Percentiles rank a stretch among this genome's conserved stretches.
phyloP scores from a whole-genome alignment of 2,329 filamentous ascomycete species.

The Nigrograna mackinnonii region DNA sequence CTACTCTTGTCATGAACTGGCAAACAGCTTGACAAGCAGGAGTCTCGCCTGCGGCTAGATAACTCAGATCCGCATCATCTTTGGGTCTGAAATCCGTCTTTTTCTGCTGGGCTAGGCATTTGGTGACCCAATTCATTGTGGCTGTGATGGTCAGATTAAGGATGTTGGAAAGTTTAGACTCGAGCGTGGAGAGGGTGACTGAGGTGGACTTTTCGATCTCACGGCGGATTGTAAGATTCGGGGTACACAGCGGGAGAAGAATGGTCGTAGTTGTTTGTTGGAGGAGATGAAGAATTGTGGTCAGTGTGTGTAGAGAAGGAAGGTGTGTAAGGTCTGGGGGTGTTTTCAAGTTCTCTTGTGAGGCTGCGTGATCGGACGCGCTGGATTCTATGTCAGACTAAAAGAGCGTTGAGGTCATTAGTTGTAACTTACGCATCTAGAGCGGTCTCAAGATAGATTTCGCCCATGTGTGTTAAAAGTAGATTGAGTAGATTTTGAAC shows the following conservation, averaged over 20 bases:
- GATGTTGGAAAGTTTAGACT: conserved; percentile 78
- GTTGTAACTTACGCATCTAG: conserved; percentile 58
- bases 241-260: conserved; percentile 83
- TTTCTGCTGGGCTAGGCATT: conserved; percentile 75
- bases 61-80: conserved; percentile 64
- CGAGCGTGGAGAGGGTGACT: conserved; percentile 73
- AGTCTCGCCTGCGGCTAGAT: conserved; percentile 59
- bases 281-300: conserved; percentile 91
- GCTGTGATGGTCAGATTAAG: conserved; percentile 73
- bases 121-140: conserved; percentile 74
- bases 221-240: conserved; percentile 85
- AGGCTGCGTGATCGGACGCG: conserved; percentile 68
- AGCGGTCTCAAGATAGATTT: conserved; percentile 72
- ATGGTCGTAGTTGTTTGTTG: conserved; percentile 89
- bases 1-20: conserved; percentile 74
- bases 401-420: background rate
- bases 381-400: conserved; percentile 22
- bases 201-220: conserved; percentile 86
- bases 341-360: conserved; percentile 77
- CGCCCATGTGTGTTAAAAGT: conserved; percentile 83
- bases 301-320: conserved; percentile 75
- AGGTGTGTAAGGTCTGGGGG: conserved; percentile 90
- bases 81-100: conserved; percentile 90
- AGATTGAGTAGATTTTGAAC: conserved; percentile 83
- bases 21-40: conserved; percentile 81